These are phyloP conservation scores for Globisporangium splendens DNA, from an alignment of 352 stramenopile species.

Conservation along the genomic window DNA sequence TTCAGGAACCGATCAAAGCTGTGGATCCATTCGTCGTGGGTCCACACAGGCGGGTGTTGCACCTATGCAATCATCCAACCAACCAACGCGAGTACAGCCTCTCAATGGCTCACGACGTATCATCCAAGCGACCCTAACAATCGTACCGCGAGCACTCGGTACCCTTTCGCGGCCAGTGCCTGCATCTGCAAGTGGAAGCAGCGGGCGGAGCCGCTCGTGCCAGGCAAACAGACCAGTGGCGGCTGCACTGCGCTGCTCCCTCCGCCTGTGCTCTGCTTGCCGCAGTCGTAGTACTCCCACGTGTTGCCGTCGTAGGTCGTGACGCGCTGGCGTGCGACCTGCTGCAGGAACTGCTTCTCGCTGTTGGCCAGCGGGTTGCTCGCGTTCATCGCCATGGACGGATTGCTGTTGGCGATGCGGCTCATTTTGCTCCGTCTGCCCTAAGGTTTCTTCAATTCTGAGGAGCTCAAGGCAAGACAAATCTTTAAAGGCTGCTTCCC, in stretches of 20 bases:
- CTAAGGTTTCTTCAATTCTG: background rate
- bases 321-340: conserved; percentile 57
- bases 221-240: conserved; percentile 64
- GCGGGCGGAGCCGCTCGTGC: conserved; percentile 42
- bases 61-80: conserved; percentile 20
- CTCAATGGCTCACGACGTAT: too few relatives aligned
- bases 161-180: conserved; percentile 50
- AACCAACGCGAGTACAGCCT: too few relatives aligned
- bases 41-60: conserved; percentile 74
- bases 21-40: conserved; percentile 79
- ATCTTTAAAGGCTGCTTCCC: too few relatives aligned
- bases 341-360: conserved; percentile 56
- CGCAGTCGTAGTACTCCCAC: conserved; percentile 77
- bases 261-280: conserved; percentile 25
- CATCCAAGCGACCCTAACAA: background rate
- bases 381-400: conserved; percentile 5
- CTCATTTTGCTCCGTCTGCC: conserved; percentile 8
- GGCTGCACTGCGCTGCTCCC: conserved; percentile 12
- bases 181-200: conserved; percentile 62
- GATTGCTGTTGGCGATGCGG: conserved; percentile 15
- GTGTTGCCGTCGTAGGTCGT: conserved; percentile 76
- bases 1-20: conserved; percentile 80
- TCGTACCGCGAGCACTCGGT: conserved; percentile 57
- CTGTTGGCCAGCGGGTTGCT: conserved; percentile 21
- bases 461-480: too few relatives aligned